These are phyloP conservation scores for Glarea lozoyensis DNA, from an alignment of 495 filamentous ascomycete genomes.

Conservation along the genomic window DNA sequence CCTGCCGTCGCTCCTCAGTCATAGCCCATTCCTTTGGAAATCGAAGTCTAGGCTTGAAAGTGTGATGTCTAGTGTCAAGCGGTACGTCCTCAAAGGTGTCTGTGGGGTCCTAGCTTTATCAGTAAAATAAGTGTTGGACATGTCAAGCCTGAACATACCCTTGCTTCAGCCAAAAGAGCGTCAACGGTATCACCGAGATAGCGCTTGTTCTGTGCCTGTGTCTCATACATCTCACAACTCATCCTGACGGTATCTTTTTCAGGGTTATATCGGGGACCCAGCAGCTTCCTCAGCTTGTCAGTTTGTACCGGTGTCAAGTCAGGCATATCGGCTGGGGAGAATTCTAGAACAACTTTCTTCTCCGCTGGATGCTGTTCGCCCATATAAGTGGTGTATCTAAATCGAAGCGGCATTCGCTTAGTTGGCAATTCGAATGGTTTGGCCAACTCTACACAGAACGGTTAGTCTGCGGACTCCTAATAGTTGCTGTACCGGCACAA, in stretches of 20 bases:
- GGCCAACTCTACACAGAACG: constrained; percentile 53
- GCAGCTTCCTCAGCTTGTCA: constrained; percentile 78
- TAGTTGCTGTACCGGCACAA: background rate
- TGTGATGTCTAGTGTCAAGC: constrained; percentile 82
- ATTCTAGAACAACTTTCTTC: constrained; percentile 88
- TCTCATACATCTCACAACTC: constrained; percentile 80
- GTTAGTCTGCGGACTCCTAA: background rate
- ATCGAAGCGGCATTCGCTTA: constrained; percentile 61
- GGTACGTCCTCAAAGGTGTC: constrained; percentile 87
- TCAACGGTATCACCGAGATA: constrained; percentile 75
- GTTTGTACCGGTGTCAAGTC: constrained; percentile 57
- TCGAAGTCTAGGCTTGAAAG: constrained; percentile 51
- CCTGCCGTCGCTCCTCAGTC: constrained; percentile 55
- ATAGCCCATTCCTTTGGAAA: constrained; percentile 81
- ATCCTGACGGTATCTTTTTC: constrained; percentile 77
- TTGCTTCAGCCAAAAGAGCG: constrained; percentile 64
- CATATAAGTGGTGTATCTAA: constrained; percentile 96
- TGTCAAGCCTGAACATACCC: constrained; percentile 33
- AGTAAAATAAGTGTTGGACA: constrained; percentile 1
- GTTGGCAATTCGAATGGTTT: constrained; percentile 70
- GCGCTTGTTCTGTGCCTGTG: constrained; percentile 90
- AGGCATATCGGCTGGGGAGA: constrained; percentile 60
- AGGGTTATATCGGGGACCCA: constrained; percentile 85
- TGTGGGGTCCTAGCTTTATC: constrained; percentile 42
- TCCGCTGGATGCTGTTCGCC: constrained; percentile 89